Evolutionary conservation across 2,329 filamentous ascomycete genomes (phyloP).

Genomic region (Pyrenophora seminiperda): DNA sequence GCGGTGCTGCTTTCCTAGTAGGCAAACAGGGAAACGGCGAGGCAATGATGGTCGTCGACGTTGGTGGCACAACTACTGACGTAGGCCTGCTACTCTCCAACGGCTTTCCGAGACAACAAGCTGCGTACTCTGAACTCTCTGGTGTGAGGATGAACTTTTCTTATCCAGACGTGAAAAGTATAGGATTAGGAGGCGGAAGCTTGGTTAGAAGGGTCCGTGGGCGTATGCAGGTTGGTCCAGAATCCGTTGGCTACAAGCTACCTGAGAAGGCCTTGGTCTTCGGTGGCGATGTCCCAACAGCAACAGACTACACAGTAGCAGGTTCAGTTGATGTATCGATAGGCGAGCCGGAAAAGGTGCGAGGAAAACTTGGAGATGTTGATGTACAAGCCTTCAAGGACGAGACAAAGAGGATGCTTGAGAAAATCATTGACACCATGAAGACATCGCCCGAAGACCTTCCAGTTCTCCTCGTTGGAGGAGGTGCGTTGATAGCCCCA

Average conservation of each 20-base stretch:
- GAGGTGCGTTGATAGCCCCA: constrained; percentile 65
- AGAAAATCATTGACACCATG: constrained; percentile 64
- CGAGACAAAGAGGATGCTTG: constrained; percentile 58
- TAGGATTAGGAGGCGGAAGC: constrained; percentile 65
- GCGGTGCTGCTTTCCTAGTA: constrained; percentile 53
- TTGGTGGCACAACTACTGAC: constrained; percentile 70
- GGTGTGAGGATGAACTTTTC: constrained; percentile 66
- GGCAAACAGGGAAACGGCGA: constrained; percentile 43
- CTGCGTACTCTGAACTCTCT: constrained; percentile 65
- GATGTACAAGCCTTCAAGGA: constrained; percentile 50
- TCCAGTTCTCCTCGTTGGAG: constrained; percentile 66
- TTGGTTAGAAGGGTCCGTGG: constrained; percentile 54
- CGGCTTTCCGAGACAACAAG: constrained; percentile 67
- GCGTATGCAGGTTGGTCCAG: constrained; percentile 60
- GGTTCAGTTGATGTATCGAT: constrained; percentile 47
- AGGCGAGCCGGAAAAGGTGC: constrained; percentile 50
- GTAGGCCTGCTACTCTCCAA: constrained; percentile 65
- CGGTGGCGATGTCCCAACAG: constrained; percentile 61
- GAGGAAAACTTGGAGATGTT: constrained; percentile 39
- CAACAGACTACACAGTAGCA: constrained; percentile 61
- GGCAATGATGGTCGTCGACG: constrained; percentile 67
- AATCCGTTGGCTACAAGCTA: constrained; percentile 66
- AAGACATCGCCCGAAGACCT: constrained; percentile 66
- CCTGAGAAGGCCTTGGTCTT: constrained; percentile 61
- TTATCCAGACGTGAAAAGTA: constrained; percentile 62